These are phyloP conservation scores for Triticum timopheevii DNA, from an alignment of 176 grass and related monocot genomes.

Conservation along the genomic window DNA sequence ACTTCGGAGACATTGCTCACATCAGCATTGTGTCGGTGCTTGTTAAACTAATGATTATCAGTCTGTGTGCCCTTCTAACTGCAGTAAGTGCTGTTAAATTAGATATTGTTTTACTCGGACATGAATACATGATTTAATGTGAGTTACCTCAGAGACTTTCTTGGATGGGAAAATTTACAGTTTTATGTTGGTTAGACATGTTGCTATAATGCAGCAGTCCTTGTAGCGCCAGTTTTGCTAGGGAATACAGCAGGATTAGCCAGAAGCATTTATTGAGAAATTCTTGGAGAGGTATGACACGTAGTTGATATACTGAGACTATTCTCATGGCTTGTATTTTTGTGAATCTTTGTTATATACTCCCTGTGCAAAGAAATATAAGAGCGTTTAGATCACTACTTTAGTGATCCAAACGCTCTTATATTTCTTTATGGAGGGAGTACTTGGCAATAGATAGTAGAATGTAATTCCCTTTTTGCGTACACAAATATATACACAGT, in stretches of 20 bases:
- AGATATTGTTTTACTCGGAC: not conserved
- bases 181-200: not conserved
- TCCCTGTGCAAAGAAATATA: too few relatives aligned
- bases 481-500: not conserved
- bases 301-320: not conserved
- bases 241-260: not conserved
- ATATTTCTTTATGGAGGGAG: too few relatives aligned
- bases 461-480: not conserved
- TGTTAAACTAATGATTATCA: not conserved
- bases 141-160: not conserved
- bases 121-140: not conserved
- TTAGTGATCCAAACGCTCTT: too few relatives aligned
- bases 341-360: not conserved
- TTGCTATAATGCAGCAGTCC: not conserved
- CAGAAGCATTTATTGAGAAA: not conserved
- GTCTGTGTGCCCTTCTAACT: not conserved
- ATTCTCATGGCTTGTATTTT: not conserved
- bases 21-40: not conserved
- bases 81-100: not conserved
- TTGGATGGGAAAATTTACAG: not conserved
- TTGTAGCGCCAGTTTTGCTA: not conserved
- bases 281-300: not conserved
- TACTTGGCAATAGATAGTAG: not conserved
- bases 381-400: too few relatives aligned
- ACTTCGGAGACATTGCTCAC: constrained; percentile 12